These are phyloP conservation scores for Tricholoma hemisulphureum DNA, from an alignment of 768 basidiomycete species.

Conservation along the genomic window DNA sequence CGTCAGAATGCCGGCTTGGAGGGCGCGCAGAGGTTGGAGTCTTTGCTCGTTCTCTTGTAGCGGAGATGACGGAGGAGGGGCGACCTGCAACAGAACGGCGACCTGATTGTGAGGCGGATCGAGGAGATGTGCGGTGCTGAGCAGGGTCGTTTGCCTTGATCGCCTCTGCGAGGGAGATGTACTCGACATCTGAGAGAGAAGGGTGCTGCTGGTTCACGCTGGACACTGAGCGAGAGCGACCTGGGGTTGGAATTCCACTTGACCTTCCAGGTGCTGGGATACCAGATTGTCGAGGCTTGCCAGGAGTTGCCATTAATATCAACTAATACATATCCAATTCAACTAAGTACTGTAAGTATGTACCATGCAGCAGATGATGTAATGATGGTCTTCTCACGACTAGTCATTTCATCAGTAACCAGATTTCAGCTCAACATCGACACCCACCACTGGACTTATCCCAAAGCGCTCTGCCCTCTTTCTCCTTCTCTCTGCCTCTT, in stretches of 20 bases:
- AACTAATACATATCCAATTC: background rate
- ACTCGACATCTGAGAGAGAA: constrained; percentile 47
- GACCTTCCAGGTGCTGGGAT: constrained; percentile 40
- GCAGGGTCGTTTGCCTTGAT: constrained; percentile 80
- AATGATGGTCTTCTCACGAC: background rate
- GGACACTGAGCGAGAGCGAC: constrained; percentile 68
- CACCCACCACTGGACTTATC: constrained; percentile 8
- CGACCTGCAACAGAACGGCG: constrained; percentile 45
- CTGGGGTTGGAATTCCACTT: constrained; percentile 62
- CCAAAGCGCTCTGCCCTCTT: constrained; percentile 71
- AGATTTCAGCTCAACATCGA: background rate
- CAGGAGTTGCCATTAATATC: constrained; percentile 37
- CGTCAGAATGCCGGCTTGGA: constrained; percentile 66
- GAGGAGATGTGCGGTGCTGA: constrained; percentile 49
- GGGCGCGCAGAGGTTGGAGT: constrained; percentile 43
- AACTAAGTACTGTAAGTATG: background rate
- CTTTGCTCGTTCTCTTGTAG: constrained; percentile 50
- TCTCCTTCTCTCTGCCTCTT: constrained; percentile 55
- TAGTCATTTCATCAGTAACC: background rate
- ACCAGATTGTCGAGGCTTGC: constrained; percentile 41
- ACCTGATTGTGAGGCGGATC: constrained; percentile 45
- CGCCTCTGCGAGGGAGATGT: constrained; percentile 71
- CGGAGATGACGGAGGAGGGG: constrained; percentile 62
- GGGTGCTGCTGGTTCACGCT: constrained; percentile 38
- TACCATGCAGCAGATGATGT: background rate